phyloP scores from a whole-genome alignment of 208 protist species.

The Trypanosoma avium region DNA sequence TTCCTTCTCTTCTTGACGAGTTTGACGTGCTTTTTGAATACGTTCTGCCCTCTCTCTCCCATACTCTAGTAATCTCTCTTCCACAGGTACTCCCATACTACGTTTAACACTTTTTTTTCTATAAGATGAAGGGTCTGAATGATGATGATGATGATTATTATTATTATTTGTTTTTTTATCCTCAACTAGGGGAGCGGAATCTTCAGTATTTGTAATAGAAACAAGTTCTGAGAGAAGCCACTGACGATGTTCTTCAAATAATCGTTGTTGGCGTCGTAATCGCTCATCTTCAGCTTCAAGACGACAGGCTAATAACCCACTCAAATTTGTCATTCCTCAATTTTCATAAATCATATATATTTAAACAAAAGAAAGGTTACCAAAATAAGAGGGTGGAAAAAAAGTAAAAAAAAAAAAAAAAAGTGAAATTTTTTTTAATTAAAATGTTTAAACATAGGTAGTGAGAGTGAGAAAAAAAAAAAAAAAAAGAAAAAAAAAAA shows the following conservation, averaged over 20 bases:
- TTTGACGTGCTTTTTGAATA: conserved; percentile 18
- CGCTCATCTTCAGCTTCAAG: conserved; percentile 21
- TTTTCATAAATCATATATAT: background rate
- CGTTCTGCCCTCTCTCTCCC: conserved; percentile 32
- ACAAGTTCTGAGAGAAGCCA: conserved; percentile 19
- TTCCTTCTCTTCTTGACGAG: conserved; percentile 18
- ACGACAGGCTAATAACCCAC: conserved; percentile 8
- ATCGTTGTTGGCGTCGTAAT: conserved; percentile 4
- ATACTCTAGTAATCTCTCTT: conserved; percentile 48
- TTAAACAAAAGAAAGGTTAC: too few relatives aligned
- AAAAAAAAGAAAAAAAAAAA: background rate
- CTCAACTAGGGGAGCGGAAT: background rate
- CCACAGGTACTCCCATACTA: conserved; percentile 23
- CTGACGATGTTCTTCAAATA: conserved; percentile 20
- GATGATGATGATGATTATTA: background rate
- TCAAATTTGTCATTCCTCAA: background rate
- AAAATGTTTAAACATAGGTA: background rate
- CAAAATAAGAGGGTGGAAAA: too few relatives aligned
- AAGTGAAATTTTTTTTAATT: background rate
- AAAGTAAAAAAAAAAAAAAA: conserved; percentile 26
- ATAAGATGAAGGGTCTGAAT: background rate
- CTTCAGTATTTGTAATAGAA: background rate
- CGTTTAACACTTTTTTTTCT: background rate
- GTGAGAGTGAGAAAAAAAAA: background rate
- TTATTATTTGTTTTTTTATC: background rate